Conservation (phyloP, 106 monocot genomes). For the Phalaenopsis aphrodite region DNA sequence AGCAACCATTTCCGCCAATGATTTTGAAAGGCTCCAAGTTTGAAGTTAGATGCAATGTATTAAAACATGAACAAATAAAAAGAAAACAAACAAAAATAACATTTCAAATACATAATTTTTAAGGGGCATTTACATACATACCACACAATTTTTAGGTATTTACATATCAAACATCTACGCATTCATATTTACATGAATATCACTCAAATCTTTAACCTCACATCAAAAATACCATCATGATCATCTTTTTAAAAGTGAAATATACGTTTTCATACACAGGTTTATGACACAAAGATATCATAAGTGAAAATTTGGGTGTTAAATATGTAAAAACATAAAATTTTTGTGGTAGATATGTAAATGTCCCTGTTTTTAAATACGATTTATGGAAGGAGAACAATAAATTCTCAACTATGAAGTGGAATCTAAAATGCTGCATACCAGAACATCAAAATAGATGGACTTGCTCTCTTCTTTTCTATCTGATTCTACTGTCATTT, state of each 20-base stretch:
- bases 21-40: not conserved
- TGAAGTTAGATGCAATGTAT: not conserved
- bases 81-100: not conserved
- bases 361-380: not conserved
- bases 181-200: too few species aligned
- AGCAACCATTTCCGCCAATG: not conserved
- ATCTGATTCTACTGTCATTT: constrained; percentile 14
- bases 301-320: too few species aligned
- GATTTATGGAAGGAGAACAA: not conserved
- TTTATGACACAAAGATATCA: too few species aligned
- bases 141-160: too few species aligned
- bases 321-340: too few species aligned
- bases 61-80: not conserved
- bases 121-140: not conserved
- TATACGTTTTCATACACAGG: too few species aligned
- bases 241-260: too few species aligned
- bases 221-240: too few species aligned
- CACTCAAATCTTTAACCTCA: too few species aligned
- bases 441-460: constrained; percentile 88
- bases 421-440: constrained; percentile 17
- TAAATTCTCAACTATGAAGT: not conserved
- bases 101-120: not conserved
- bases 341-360: too few species aligned
- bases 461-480: constrained; percentile 19
- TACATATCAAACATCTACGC: too few species aligned